phyloP scores from a whole-genome alignment of 208 protist species.

The Acanthamoeba castellanii region DNA sequence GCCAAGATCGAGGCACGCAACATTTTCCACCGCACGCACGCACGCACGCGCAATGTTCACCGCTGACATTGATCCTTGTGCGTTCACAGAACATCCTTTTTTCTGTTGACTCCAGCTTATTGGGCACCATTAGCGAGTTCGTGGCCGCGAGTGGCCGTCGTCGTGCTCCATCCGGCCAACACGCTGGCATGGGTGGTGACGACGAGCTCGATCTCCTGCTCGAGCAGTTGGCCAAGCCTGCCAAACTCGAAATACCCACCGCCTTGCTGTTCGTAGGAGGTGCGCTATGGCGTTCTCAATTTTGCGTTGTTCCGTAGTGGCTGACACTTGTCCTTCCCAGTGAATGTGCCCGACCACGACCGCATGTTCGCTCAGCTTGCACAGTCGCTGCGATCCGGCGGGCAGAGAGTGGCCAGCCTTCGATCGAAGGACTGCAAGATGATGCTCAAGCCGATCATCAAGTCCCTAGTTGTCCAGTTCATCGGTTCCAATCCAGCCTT shows the following conservation, averaged over 20 bases:
- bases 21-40: neutral
- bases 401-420: slow-evolving; percentile 43
- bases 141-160: neutral
- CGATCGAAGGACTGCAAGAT: slow-evolving; percentile 66
- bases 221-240: neutral
- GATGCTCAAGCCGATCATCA: slow-evolving; percentile 50
- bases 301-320: neutral
- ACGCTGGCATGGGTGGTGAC: neutral
- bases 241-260: slow-evolving; percentile 42
- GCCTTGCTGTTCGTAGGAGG: slow-evolving; percentile 8
- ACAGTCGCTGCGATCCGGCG: neutral
- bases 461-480: neutral
- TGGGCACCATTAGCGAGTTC: neutral
- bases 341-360: slow-evolving; percentile 56
- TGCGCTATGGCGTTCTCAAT: neutral
- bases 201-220: slow-evolving; percentile 9
- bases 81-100: neutral
- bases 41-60: neutral
- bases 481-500: neutral
- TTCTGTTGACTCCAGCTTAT: neutral
- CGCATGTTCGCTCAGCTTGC: slow-evolving; percentile 15
- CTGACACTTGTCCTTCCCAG: neutral
- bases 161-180: neutral
- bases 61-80: neutral
- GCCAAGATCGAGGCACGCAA: slow-evolving; percentile 39